A percentile compares a stretch with the other conserved stretches of the same genome.
phyloP scores from a whole-genome alignment of 2,329 filamentous ascomycete species.

The Claviceps africana region DNA sequence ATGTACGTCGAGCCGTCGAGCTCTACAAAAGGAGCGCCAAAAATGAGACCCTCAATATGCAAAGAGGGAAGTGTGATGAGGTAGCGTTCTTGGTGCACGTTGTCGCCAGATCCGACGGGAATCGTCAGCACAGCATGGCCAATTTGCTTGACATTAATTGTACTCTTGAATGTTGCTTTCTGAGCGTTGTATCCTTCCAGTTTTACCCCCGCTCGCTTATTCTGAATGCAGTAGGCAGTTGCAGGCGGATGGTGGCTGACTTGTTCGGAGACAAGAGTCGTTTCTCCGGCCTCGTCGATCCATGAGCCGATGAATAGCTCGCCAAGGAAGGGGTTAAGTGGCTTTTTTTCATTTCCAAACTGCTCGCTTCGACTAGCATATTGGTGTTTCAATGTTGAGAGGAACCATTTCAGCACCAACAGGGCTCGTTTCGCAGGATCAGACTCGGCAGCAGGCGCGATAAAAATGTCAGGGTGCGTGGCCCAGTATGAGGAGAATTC shows the following conservation, averaged over 20 bases:
- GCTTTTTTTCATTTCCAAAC: slow-evolving; percentile 90
- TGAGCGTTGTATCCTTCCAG: slow-evolving; percentile 89
- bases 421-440: slow-evolving; percentile 72
- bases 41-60: slow-evolving; percentile 88
- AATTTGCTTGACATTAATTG: slow-evolving; percentile 89
- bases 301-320: slow-evolving; percentile 89
- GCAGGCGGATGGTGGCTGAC: slow-evolving; percentile 90
- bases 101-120: slow-evolving; percentile 27
- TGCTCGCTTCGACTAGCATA: slow-evolving; percentile 61
- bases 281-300: slow-evolving; percentile 69
- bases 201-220: slow-evolving; percentile 65
- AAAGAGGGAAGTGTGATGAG: slow-evolving; percentile 82
- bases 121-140: slow-evolving; percentile 77
- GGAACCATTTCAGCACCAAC: slow-evolving; percentile 90
- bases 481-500: slow-evolving; percentile 78
- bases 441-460: slow-evolving; percentile 65
- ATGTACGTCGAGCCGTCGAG: slow-evolving; percentile 78
- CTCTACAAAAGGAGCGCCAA: slow-evolving; percentile 77
- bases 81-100: slow-evolving; percentile 49
- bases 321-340: slow-evolving; percentile 87
- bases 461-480: slow-evolving; percentile 62
- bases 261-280: slow-evolving; percentile 82
- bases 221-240: slow-evolving; percentile 87
- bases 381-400: slow-evolving; percentile 84
- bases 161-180: slow-evolving; percentile 86